Conservation (phyloP, 2,329 filamentous ascomycete genomes). For the Ceratocystis albifundus region DNA sequence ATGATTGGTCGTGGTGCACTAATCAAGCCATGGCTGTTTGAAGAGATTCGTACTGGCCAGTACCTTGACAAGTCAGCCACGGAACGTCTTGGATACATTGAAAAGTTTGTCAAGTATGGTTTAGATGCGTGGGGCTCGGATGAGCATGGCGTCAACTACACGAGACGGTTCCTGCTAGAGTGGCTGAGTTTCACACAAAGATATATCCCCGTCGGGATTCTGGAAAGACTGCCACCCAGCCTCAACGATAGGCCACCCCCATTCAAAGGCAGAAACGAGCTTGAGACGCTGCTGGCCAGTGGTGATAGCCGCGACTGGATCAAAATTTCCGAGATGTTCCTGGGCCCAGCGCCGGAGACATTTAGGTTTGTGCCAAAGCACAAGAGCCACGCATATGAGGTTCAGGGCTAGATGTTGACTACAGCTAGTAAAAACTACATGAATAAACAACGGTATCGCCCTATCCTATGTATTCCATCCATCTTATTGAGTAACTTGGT, state of each 20-base stretch:
- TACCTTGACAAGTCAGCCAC: slow-evolving; percentile 89
- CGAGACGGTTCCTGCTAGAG: slow-evolving; percentile 83
- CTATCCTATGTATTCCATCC: no score
- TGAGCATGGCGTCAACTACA: slow-evolving; percentile 83
- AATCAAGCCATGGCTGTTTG: slow-evolving; percentile 97
- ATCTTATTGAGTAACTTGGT: no score
- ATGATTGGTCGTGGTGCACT: slow-evolving; percentile 96
- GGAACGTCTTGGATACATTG: slow-evolving; percentile 73
- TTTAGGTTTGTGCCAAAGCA: slow-evolving; percentile 97
- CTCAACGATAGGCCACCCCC: slow-evolving; percentile 82
- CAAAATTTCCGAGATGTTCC: slow-evolving; percentile 98
- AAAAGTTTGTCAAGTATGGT: slow-evolving; percentile 82
- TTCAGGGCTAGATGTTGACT: slow-evolving; percentile 42
- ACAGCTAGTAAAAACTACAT: not conserved
- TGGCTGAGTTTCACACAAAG: slow-evolving; percentile 89
- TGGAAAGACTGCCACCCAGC: slow-evolving; percentile 77
- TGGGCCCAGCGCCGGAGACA: slow-evolving; percentile 76
- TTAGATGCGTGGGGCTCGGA: slow-evolving; percentile 93
- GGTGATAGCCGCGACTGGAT: slow-evolving; percentile 96
- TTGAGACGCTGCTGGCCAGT: slow-evolving; percentile 88
- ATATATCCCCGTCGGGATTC: slow-evolving; percentile 78
- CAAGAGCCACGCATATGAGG: slow-evolving; percentile 81
- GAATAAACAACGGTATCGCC: no score
- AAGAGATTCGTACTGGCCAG: slow-evolving; percentile 84
- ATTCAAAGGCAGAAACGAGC: slow-evolving; percentile 71